Base-by-base conservation (phyloP, 495 filamentous ascomycete genomes). In the Echria macrotheca region DNA sequence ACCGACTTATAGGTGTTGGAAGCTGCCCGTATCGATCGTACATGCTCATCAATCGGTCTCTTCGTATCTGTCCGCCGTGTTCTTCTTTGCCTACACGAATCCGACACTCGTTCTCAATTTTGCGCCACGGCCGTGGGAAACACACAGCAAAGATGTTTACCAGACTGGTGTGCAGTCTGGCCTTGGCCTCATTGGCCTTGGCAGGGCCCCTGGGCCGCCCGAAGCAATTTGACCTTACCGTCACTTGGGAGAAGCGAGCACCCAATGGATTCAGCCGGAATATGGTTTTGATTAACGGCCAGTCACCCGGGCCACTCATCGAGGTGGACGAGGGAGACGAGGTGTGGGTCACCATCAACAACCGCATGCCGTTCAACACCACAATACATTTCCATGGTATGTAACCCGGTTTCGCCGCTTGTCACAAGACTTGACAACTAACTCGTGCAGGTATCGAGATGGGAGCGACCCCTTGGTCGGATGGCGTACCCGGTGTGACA, bases 301-400 rank as follows among this genome's bases (percentile, higher is more conserved):
- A 72, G 43, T 69, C 69, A 23, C 77, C 77, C 17, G 75, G 69
- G 18, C 77, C 75, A 0, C 40, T 56, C 18, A 51, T 80, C 33
- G 57, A 61, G 15, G 44, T 78, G 23, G 60, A 73, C 23, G 59
- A 79, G 40, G 74, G 73, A 1, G 73, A 79, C 43, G 56, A 71
- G 43, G 75, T 78, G 14, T 58, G 72, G 40, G 69, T 80, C 22
- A 46, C 65, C 19, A 70, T 79, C 0, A 53, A 60, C 19, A 79
- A 77, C 49, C 49, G 64, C 3, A 64, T 75, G 45, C 73, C 73
- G 1, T 72, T 69, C 38, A 66, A 66, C 31, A 70, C 69, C 0
- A 72, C 72, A 4, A 59, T 80, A 10, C 76, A 80, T 50, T 79
- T 75, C 40, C 76, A 79, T 54, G 74, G 78, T 47, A 62, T 56